Evolutionary conservation across 2,329 filamentous ascomycete species (phyloP).

Genomic region (Aspergillus latus): DNA sequence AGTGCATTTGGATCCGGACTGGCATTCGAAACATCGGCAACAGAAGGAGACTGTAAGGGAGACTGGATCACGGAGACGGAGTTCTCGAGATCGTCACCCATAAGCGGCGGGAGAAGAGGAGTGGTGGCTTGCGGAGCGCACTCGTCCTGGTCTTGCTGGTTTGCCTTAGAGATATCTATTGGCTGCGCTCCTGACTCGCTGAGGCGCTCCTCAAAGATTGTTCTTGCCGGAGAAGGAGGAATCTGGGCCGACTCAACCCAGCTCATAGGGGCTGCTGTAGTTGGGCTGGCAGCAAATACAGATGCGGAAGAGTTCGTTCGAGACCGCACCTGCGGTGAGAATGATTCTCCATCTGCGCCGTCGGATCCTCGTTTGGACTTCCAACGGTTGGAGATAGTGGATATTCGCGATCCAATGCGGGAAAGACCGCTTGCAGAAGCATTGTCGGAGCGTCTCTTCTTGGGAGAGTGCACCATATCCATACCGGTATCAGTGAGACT

Average conservation of each 20-base stretch:
- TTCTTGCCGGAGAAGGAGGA: slow-evolving; percentile 63
- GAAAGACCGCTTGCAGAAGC: slow-evolving; percentile 52
- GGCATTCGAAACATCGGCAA: slow-evolving; percentile 59
- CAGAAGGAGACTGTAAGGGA: slow-evolving; percentile 80
- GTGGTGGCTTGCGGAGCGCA: slow-evolving; percentile 71
- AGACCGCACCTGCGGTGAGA: slow-evolving; percentile 37
- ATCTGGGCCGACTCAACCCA: slow-evolving; percentile 52
- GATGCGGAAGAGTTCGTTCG: slow-evolving; percentile 47
- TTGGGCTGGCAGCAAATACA: slow-evolving; percentile 36
- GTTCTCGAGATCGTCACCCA: slow-evolving; percentile 58
- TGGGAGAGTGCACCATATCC: slow-evolving; percentile 57
- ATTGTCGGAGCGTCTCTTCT: slow-evolving; percentile 55
- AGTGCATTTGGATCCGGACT: slow-evolving; percentile 45
- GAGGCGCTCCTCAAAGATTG: slow-evolving; percentile 58
- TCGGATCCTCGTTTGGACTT: slow-evolving; percentile 40
- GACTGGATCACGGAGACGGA: slow-evolving; percentile 64
- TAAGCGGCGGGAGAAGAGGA: slow-evolving; percentile 78
- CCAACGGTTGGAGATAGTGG: slow-evolving; percentile 64
- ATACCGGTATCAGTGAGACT: slow-evolving; percentile 63
- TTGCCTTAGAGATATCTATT: slow-evolving; percentile 56
- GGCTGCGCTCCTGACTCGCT: slow-evolving; percentile 51
- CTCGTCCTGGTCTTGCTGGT: slow-evolving; percentile 49
- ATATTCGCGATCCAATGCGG: slow-evolving; percentile 68
- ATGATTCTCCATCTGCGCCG: slow-evolving; percentile 30
- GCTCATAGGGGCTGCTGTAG: slow-evolving; percentile 32